Conservation (phyloP, 2,329 filamentous ascomycete species). For the Alternaria gansuensis region DNA sequence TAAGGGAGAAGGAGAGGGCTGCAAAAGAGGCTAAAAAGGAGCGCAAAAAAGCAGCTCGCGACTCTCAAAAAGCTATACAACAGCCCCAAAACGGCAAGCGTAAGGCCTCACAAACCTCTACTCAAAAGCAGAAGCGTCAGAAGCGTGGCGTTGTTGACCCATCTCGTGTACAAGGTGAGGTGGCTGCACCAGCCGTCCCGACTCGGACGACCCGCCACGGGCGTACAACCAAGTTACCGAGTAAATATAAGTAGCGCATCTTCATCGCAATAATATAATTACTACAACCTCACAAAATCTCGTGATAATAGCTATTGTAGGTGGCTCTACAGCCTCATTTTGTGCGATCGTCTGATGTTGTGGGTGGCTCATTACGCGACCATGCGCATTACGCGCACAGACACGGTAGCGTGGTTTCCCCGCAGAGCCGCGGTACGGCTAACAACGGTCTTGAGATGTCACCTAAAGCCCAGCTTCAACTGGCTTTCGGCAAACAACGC, state of each 20-base stretch:
- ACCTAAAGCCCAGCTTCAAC: constrained; percentile 29
- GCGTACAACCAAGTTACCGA: no score
- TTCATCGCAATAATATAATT: neutral
- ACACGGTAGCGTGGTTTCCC: constrained; percentile 25
- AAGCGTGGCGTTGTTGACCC: no score
- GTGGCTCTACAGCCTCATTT: no score
- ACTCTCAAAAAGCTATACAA: constrained; percentile 7
- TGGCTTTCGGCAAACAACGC: constrained; percentile 29
- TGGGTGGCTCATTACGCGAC: no score
- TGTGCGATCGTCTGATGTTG: no score
- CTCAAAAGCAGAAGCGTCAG: no score
- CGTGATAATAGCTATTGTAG: neutral
- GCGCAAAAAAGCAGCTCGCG: neutral
- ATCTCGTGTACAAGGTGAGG: no score
- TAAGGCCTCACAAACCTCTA: neutral
- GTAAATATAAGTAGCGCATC: no score
- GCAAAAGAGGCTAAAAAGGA: neutral
- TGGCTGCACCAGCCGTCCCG: no score
- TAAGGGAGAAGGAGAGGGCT: neutral
- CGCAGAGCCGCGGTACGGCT: constrained; percentile 38
- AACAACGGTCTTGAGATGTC: constrained; percentile 36
- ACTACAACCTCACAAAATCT: neutral
- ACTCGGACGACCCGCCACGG: no score
- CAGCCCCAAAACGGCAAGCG: neutral
- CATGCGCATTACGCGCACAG: no score